These are phyloP conservation scores for Tritrichomonas musculus DNA, from an alignment of 208 protist species.

Conservation along the genomic window DNA sequence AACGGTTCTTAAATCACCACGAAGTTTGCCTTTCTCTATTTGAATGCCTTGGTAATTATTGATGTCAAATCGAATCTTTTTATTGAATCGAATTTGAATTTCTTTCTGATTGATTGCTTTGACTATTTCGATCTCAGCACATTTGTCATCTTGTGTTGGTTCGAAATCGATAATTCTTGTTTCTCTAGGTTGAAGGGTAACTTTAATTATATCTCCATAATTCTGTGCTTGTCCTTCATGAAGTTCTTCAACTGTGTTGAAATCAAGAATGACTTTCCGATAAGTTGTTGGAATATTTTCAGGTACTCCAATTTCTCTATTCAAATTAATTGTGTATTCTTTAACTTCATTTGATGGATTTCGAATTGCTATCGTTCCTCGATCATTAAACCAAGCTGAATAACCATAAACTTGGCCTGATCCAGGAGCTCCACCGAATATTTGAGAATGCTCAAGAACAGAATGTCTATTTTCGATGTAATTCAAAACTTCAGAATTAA, in stretches of 20 bases:
- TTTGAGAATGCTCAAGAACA: neutral
- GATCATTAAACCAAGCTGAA: neutral
- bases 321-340: neutral
- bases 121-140: neutral
- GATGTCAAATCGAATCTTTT: neutral
- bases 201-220: neutral
- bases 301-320: neutral
- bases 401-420: neutral
- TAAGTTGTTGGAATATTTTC: neutral
- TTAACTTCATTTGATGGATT: neutral
- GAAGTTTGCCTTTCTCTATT: neutral
- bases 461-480: neutral
- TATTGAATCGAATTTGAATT: neutral
- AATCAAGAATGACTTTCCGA: neutral
- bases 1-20: neutral
- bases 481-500: neutral
- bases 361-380: neutral
- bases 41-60: neutral
- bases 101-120: neutral
- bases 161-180: neutral
- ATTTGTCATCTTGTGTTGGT: neutral
- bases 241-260: neutral
- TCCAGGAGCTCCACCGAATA: neutral
- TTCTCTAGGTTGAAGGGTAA: neutral
- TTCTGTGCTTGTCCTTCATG: neutral